phyloP scores from a whole-genome alignment of 441 rosid genomes.

The Adansonia gregorii region DNA sequence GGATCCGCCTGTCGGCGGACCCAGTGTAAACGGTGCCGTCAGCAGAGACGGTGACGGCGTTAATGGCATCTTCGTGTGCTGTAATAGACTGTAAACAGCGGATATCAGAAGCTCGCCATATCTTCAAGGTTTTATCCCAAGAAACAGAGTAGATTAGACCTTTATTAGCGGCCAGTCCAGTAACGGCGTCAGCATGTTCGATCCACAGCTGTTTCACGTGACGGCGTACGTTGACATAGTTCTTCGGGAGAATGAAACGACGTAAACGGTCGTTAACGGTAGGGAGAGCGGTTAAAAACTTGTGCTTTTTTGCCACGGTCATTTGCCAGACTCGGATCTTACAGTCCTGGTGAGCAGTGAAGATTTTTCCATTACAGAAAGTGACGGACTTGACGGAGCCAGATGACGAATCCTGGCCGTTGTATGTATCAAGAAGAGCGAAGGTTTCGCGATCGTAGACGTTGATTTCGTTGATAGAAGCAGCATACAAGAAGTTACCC shows the following conservation, averaged over 20 bases:
- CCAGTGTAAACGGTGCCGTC: slow-evolving; percentile 84
- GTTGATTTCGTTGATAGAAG: slow-evolving; percentile 62
- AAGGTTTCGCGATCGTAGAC: slow-evolving; percentile 58
- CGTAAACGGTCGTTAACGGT: slow-evolving; percentile 77
- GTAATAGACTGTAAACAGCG: slow-evolving; percentile 71
- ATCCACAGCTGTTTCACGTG: slow-evolving; percentile 78
- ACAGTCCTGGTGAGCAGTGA: slow-evolving; percentile 85
- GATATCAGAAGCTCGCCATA: slow-evolving; percentile 72
- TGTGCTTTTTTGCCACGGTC: slow-evolving; percentile 47
- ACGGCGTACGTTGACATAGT: slow-evolving; percentile 77
- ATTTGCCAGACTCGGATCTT: slow-evolving; percentile 84
- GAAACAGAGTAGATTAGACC: slow-evolving; percentile 82
- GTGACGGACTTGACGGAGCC: slow-evolving; percentile 71
- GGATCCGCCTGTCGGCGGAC: slow-evolving; percentile 76
- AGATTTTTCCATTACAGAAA: slow-evolving; percentile 59
- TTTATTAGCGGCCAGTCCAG: slow-evolving; percentile 61
- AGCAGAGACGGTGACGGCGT: slow-evolving; percentile 66
- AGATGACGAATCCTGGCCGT: slow-evolving; percentile 49
- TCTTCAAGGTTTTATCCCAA: slow-evolving; percentile 80
- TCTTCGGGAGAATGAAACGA: slow-evolving; percentile 71
- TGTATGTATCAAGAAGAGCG: slow-evolving; percentile 50
- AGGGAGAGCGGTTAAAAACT: slow-evolving; percentile 61
- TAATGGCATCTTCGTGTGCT: slow-evolving; percentile 83
- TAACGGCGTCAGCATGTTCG: slow-evolving; percentile 87
- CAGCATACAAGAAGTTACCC: slow-evolving; percentile 56